Evolutionary conservation across 768 basidiomycete species (phyloP), one percentile per base, ranked within the genome.

Genomic region (Pleurotus ostreatus): DNA sequence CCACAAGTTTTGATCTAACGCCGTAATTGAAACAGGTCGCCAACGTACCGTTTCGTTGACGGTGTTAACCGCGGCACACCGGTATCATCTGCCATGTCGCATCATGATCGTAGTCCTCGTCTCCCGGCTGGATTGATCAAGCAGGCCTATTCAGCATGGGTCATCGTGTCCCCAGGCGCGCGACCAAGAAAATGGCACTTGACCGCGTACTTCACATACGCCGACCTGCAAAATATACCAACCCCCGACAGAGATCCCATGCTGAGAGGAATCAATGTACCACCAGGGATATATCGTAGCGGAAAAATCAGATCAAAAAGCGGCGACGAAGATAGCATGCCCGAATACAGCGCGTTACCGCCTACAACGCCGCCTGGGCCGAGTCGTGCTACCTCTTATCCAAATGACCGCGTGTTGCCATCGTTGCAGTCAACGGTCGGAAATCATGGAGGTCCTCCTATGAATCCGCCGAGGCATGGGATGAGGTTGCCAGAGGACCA

Each of bases 111-210:
- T 30, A 76, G 78, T 56, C 74, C 76, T 11, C 75, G 76, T 47
- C 78, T 78, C 51, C 81, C 83, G 48, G 62, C 74, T 11, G 84
- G 84, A 18, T 73, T 88, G 49, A 80, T 86, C 54, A 86, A 86
- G 66, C 85, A 86, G 65, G 83, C 85, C n/a, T 88, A 88, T 65
- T 86, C 84, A 15, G 84, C 82, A 20, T 84, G 79, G 77, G 81
- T 86, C 12, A 64, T 71, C 20, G 70, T 74, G 43, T 68, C 74
- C 52, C 73, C 74, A 18, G 74, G 75, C 55, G 67, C 73, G 5
- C 73, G 68, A 58, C 80, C 81, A 46, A 75, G 80, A 63, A 86
- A 86, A 68, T 86, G 83, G 83, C 86, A 86, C 66, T 71, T 86
- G 56, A 85, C 84, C 49, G 78, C 79, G 22, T 81, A 81, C 63